Conservation (phyloP, 2,329 filamentous ascomycete genomes). For the Pseudogymnoascus sp. region DNA sequence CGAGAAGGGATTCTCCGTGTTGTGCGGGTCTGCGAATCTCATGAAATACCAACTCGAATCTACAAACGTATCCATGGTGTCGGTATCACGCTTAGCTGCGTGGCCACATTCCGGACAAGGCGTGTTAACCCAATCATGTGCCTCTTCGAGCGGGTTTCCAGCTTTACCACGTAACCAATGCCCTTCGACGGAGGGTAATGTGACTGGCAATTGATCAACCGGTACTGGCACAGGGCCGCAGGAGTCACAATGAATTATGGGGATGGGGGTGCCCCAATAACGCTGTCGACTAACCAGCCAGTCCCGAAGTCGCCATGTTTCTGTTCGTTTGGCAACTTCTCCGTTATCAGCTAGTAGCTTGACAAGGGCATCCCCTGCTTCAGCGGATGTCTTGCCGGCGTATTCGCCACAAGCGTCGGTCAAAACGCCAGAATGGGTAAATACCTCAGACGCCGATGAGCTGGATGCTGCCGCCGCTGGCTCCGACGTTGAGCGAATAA, state of each 20-base stretch:
- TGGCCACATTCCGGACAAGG: constrained; percentile 66
- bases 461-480: constrained; percentile 40
- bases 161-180: constrained; percentile 61
- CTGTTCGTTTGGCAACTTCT: constrained; percentile 51
- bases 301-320: constrained; percentile 75
- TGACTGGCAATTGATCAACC: constrained; percentile 65
- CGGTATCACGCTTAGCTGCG: constrained; percentile 71
- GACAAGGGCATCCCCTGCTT: constrained; percentile 56
- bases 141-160: constrained; percentile 70
- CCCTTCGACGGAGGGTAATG: constrained; percentile 60
- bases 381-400: constrained; percentile 52
- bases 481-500: constrained; percentile 42
- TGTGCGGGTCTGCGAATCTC: constrained; percentile 66
- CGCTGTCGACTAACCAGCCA: constrained; percentile 90
- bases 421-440: constrained; percentile 59
- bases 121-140: constrained; percentile 66
- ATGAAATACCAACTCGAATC: constrained; percentile 93
- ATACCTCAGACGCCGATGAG: constrained; percentile 44
- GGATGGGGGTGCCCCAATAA: constrained; percentile 88
- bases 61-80: constrained; percentile 95
- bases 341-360: constrained; percentile 44
- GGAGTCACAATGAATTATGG: constrained; percentile 70
- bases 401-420: constrained; percentile 59
- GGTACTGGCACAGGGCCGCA: constrained; percentile 79
- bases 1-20: constrained; percentile 53